These are phyloP conservation scores for Erythrophleum fordii DNA, from an alignment of 306 rosid genomes.

Conservation along the genomic window DNA sequence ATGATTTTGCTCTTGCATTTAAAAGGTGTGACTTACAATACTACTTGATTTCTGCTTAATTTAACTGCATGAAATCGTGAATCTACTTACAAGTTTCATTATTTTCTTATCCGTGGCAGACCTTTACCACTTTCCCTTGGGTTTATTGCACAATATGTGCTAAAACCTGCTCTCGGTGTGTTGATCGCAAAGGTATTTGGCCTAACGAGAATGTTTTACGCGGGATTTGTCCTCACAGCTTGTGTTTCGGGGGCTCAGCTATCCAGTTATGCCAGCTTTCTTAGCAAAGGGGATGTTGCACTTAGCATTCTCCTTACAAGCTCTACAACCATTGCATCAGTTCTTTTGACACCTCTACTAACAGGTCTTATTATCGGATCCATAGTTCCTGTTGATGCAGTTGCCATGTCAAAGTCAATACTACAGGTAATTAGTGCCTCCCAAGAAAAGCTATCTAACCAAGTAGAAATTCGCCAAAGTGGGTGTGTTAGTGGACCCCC, in stretches of 20 bases:
- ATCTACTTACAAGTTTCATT: constrained; percentile 41
- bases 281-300: constrained; percentile 97
- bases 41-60: constrained; percentile 22
- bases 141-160: constrained; percentile 74
- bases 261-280: constrained; percentile 89
- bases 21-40: constrained; percentile 61
- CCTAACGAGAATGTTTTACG: constrained; percentile 70
- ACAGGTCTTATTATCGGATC: constrained; percentile 88
- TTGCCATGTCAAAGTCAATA: constrained; percentile 96
- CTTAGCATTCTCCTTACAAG: constrained; percentile 93
- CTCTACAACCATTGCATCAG: constrained; percentile 85
- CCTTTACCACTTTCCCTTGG: constrained; percentile 89
- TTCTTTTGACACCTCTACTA: constrained; percentile 76
- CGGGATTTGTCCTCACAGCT: constrained; percentile 88
- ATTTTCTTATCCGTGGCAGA: constrained; percentile 57
- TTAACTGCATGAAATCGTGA: constrained; percentile 29
- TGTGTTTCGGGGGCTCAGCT: constrained; percentile 98
- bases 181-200: constrained; percentile 79
- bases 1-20: constrained; percentile 91
- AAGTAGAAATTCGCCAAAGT: background rate
- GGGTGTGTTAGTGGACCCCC: background rate
- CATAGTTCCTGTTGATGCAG: constrained; percentile 89
- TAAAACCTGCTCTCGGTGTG: constrained; percentile 86
- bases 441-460: background rate
- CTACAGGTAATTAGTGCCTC: constrained; percentile 64